Base-by-base conservation (phyloP, 2,329 filamentous ascomycete genomes). In the Teratosphaeria destructans region DNA sequence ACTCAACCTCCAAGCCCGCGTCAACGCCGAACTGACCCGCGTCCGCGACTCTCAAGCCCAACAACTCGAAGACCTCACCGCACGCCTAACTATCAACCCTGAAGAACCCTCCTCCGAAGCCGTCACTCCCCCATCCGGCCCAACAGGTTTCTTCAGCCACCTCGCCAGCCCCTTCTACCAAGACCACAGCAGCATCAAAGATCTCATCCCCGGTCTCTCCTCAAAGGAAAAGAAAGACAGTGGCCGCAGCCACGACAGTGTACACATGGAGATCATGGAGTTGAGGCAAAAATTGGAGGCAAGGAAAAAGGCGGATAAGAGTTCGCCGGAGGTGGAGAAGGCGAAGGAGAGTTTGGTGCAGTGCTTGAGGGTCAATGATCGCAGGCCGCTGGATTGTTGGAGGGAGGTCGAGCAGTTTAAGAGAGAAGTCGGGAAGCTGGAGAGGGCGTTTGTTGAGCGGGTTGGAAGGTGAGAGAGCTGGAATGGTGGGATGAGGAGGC, bases 381-480 rank as follows among this genome's bases (percentile, higher is more conserved):
- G 90, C 64, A 83, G 90, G 74, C 92, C 93, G 72, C 79, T 96
- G 72, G 89, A 96, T 79, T 97, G 93, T 82, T 96, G 89, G 88
- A 82, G 86, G 75, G 91, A 96, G 82, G 90, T 96, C 27, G 88
- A 95, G 78, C 81, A 80, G 23, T 97, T 97, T 76, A 95, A 92
- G 83, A 82, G 83, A 68, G 90, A 95, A 80, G 92, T 97, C 56
- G 85, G 88, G 67, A 85, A 84, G 77, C 75, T 96, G 75, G 93
- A 96, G 82, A 87, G 85, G 76, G 81, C 81, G 29, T 97, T 95
- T 84, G 90, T 96, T 39, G 87, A 95, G 71, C 90, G 86, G 77
- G 85, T 95, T 59, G 82, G 89, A 60, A 66, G 75, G 67, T 78
- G 66, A 72, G 29, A 6, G 43, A n/a, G 43, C n/a, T 49, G 43